phyloP scores from a whole-genome alignment of 1,284 basidiomycete species.

The Trametes versicolor region DNA sequence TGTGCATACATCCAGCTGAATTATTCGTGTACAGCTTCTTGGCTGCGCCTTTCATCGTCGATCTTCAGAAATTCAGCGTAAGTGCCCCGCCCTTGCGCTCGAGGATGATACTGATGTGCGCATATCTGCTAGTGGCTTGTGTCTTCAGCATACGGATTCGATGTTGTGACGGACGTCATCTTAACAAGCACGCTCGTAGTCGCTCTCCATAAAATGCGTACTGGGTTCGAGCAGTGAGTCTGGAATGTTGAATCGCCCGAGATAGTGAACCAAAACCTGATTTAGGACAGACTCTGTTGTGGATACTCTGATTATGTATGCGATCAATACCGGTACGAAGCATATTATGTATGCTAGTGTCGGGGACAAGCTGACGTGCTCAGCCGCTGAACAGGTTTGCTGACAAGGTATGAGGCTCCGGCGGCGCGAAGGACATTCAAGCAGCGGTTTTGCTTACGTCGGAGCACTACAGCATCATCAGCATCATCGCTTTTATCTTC shows the following conservation, averaged over 20 bases:
- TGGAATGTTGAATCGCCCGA: neutral
- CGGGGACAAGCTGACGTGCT: neutral
- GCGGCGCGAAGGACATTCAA: neutral
- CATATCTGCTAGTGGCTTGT: conserved; percentile 16
- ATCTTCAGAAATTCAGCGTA: conserved; percentile 9
- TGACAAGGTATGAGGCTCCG: neutral
- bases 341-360: neutral
- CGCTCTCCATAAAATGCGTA: neutral
- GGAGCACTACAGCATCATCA: neutral
- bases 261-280: neutral
- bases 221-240: neutral
- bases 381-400: neutral
- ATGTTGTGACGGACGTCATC: conserved; percentile 11
- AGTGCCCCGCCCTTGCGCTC: too few species aligned
- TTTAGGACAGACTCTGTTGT: neutral
- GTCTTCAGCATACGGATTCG: conserved; percentile 5
- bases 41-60: neutral
- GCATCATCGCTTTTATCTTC: neutral
- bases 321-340: neutral
- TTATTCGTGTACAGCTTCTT: neutral
- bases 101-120: too few species aligned
- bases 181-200: conserved; percentile 1
- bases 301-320: neutral
- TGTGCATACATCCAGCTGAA: neutral
- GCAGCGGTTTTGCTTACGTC: neutral